These are phyloP conservation scores for Tremella yokohamensis DNA, from an alignment of 768 basidiomycete species.

Conservation along the genomic window DNA sequence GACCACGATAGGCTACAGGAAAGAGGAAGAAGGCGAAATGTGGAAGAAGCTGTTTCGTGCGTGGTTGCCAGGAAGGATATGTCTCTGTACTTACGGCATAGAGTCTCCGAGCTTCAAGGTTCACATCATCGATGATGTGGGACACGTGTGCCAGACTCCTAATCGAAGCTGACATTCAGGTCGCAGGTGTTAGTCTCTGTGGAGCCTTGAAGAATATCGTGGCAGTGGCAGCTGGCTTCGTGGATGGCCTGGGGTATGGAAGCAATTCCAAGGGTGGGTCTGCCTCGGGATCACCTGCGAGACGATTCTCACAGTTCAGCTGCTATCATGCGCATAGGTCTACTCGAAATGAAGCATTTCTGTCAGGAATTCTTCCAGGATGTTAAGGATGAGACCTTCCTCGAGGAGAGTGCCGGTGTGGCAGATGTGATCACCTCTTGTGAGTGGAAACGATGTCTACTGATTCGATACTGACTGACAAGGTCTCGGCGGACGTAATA, in stretches of 20 bases:
- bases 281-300: not conserved
- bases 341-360: conserved; percentile 56
- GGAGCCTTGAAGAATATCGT: conserved; percentile 57
- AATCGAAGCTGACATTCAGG: conserved; percentile 16
- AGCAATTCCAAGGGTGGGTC: conserved; percentile 53
- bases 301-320: conserved; percentile 36
- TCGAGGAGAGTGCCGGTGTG: conserved; percentile 54
- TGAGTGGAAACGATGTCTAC: conserved; percentile 21
- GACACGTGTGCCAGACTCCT: conserved; percentile 5
- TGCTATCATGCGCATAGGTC: conserved; percentile 56
- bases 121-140: conserved; percentile 52
- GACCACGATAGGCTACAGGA: conserved; percentile 56
- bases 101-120: conserved; percentile 53
- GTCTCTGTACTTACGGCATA: not conserved
- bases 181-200: conserved; percentile 54
- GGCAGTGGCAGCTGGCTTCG: conserved; percentile 55
- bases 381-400: conserved; percentile 53
- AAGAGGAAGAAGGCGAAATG: conserved; percentile 52
- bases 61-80: conserved; percentile 1
- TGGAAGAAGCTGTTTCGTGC: conserved; percentile 54
- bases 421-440: conserved; percentile 57
- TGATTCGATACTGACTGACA: conserved; percentile 11
- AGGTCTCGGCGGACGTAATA: conserved; percentile 48
- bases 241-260: conserved; percentile 55
- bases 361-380: conserved; percentile 55